Percentiles rank a stretch among this genome's conserved stretches.
phyloP scores from a whole-genome alignment of 2,329 filamentous ascomycete species.

The Aspergillus fischeri region DNA sequence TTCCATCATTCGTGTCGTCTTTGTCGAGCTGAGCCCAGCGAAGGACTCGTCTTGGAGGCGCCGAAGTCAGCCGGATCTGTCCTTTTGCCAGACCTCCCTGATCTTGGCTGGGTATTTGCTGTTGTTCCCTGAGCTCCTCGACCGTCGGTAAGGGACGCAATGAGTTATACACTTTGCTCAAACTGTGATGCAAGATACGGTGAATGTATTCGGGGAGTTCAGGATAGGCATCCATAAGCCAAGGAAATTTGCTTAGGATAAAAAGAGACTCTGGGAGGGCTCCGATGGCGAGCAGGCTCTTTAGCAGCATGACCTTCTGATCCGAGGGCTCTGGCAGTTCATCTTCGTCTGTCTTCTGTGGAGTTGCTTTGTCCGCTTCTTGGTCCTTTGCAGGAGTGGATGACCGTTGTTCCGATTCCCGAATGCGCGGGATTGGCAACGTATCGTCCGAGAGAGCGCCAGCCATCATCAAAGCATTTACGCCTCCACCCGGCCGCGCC shows the following conservation, averaged over 20 bases:
- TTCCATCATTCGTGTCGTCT: constrained; percentile 68
- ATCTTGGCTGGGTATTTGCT: constrained; percentile 54
- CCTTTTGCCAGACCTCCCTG: constrained; percentile 67
- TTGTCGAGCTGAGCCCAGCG: constrained; percentile 83
- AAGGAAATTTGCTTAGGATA: constrained; percentile 86
- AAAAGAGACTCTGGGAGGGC: constrained; percentile 90
- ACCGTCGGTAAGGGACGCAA: constrained; percentile 45
- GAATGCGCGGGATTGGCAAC: constrained; percentile 44
- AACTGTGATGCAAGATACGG: constrained; percentile 75
- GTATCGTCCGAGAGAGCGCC: constrained; percentile 84
- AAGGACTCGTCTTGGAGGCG: constrained; percentile 62
- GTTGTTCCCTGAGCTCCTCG: constrained; percentile 44
- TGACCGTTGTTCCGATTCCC: constrained; percentile 52
- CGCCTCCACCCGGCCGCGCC: constrained; percentile 64
- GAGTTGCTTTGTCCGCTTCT: constrained; percentile 40
- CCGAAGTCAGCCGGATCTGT: constrained; percentile 57
- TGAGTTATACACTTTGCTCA: constrained; percentile 67
- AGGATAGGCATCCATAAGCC: constrained; percentile 80
- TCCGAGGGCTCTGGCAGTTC: constrained; percentile 70
- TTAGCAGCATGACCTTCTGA: constrained; percentile 81
- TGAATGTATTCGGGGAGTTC: constrained; percentile 78
- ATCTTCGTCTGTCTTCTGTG: constrained; percentile 41
- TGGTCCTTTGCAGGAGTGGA: constrained; percentile 53
- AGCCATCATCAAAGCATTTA: constrained; percentile 83
- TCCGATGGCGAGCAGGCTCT: constrained; percentile 82